Conservation (phyloP, 2,329 filamentous ascomycete genomes). For the Microcyclospora pomicola region DNA sequence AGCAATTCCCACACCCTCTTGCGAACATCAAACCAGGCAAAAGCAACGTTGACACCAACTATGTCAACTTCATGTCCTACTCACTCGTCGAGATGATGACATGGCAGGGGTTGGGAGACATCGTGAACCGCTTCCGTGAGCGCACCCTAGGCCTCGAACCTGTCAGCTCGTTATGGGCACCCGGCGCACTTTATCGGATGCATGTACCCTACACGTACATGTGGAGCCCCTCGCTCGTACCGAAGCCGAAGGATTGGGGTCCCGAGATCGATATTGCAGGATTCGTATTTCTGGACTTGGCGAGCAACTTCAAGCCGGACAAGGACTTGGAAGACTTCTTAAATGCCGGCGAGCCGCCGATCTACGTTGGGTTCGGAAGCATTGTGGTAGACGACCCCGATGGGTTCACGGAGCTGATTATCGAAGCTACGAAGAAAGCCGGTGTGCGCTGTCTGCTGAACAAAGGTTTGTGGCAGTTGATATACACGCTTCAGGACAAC, state of each 20-base stretch:
- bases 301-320: slow-evolving; percentile 21
- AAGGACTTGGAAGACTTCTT: slow-evolving; percentile 36
- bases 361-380: slow-evolving; percentile 65
- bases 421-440: slow-evolving; percentile 50
- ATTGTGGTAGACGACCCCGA: slow-evolving; percentile 64
- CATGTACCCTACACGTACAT: slow-evolving; percentile 66
- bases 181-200: slow-evolving; percentile 56
- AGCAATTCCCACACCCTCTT: slow-evolving; percentile 62
- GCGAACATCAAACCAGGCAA: slow-evolving; percentile 52
- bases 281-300: slow-evolving; percentile 24
- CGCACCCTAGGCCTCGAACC: slow-evolving; percentile 58
- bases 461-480: slow-evolving; percentile 36
- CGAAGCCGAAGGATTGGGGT: slow-evolving; percentile 33
- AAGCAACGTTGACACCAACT: slow-evolving; percentile 56
- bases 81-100: slow-evolving; percentile 67
- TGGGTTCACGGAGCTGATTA: slow-evolving; percentile 55
- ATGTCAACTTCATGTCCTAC: slow-evolving; percentile 71
- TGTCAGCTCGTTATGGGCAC: slow-evolving; percentile 63
- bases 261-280: slow-evolving; percentile 23
- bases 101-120: slow-evolving; percentile 52
- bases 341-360: slow-evolving; percentile 41
- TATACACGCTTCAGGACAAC: too few relatives aligned
- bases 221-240: slow-evolving; percentile 24
- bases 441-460: slow-evolving; percentile 59
- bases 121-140: slow-evolving; percentile 61